Conservation (phyloP, 2,329 filamentous ascomycete species). For the Mycosphaerelloides madeirae region DNA sequence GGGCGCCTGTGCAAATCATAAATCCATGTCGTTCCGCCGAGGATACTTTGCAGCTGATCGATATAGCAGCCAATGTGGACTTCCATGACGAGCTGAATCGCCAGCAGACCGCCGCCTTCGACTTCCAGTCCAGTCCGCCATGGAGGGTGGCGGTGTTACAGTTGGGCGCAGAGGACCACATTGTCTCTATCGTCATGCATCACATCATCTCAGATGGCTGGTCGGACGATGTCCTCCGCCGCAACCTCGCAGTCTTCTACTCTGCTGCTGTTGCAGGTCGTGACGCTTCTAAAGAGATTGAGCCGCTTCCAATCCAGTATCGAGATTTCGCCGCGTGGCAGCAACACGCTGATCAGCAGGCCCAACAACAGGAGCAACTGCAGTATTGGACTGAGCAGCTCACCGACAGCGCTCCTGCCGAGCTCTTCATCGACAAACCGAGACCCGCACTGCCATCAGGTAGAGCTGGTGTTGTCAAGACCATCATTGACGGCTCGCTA, state of each 20-base stretch:
- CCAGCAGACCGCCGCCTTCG: constrained; percentile 5
- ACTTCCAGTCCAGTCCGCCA: constrained; percentile 1
- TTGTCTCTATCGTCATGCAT: constrained; percentile 10
- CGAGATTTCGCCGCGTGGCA: constrained; percentile 4
- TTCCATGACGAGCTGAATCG: neutral
- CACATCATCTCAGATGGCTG: constrained; percentile 10
- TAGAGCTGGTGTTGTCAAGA: neutral
- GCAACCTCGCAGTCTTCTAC: constrained; percentile 2
- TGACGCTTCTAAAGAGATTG: neutral
- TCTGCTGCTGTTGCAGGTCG: neutral
- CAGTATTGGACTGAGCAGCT: constrained; percentile 7
- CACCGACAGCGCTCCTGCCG: constrained; percentile 2
- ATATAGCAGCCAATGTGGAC: neutral
- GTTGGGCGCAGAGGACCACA: constrained; percentile 2
- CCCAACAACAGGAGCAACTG: constrained; percentile 3
- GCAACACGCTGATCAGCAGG: neutral
- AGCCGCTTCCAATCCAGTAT: constrained; percentile 7
- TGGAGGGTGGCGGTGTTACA: constrained; percentile 4
- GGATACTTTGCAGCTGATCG: neutral
- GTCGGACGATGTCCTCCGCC: constrained; percentile 4
- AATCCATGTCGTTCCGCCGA: neutral
- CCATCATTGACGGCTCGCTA: neutral
- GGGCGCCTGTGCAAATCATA: constrained; percentile 1
- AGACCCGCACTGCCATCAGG: constrained; percentile 4
- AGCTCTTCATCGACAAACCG: constrained; percentile 4